A percentile compares a stretch with the other conserved stretches of the same genome.
Evolutionary conservation across 2,329 filamentous ascomycete genomes (phyloP).

Genomic region (Lecanosticta acicola): DNA sequence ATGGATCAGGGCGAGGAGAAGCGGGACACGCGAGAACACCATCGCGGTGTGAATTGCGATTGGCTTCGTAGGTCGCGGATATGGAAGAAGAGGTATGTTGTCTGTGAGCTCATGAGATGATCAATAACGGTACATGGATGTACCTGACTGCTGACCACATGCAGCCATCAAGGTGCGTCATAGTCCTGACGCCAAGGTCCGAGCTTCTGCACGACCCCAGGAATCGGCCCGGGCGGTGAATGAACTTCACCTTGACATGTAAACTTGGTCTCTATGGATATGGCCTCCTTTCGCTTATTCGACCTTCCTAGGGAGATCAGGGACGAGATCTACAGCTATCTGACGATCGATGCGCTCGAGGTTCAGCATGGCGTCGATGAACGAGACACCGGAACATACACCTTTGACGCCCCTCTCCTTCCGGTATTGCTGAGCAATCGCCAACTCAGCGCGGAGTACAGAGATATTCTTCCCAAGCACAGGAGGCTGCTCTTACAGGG

Average conservation of each 20-base stretch:
- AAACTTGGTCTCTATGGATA: neutral
- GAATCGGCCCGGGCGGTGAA: neutral
- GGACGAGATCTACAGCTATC: neutral
- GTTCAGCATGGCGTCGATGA: neutral
- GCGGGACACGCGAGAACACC: conserved; percentile 11
- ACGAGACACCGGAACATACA: neutral
- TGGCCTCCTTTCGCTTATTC: conserved; percentile 1
- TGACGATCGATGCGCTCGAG: neutral
- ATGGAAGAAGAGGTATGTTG: too few relatives aligned
- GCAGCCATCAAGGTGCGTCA: neutral
- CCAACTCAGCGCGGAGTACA: neutral
- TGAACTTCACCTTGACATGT: neutral
- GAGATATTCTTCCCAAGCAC: neutral
- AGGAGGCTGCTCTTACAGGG: neutral
- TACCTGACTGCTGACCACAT: too few relatives aligned
- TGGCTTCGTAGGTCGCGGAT: neutral
- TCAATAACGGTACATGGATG: too few relatives aligned
- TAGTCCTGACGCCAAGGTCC: neutral
- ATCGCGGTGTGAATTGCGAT: neutral
- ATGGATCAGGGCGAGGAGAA: conserved; percentile 23
- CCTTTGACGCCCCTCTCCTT: neutral
- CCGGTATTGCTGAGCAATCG: neutral
- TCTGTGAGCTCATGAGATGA: too few relatives aligned
- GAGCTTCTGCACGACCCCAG: neutral
- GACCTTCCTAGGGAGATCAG: conserved; percentile 2